phyloP scores from a whole-genome alignment of 257 asterid species.

The Plantago ovata region DNA sequence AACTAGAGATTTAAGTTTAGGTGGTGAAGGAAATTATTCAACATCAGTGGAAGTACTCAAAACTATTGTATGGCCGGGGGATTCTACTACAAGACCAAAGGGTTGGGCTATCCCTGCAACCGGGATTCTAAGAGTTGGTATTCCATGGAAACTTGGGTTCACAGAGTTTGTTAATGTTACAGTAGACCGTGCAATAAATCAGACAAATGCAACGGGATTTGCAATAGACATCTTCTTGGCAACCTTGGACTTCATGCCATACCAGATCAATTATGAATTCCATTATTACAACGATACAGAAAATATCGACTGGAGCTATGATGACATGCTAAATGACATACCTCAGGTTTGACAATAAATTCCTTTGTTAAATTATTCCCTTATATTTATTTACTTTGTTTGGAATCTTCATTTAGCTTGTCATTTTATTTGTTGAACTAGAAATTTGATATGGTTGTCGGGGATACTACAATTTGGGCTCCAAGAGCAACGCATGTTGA shows the following conservation, averaged over 20 bases:
- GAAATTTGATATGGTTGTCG: conserved; percentile 51
- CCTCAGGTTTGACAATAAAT: conserved; percentile 25
- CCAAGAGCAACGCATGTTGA: conserved; percentile 38
- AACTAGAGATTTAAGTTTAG: background rate
- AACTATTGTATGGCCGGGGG: conserved; percentile 46
- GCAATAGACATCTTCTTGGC: conserved; percentile 33
- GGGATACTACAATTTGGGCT: conserved; percentile 52
- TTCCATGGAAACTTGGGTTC: conserved; percentile 38
- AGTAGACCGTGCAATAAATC: conserved; percentile 19
- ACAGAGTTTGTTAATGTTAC: conserved; percentile 28
- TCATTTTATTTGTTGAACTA: conserved; percentile 10
- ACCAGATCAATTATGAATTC: conserved; percentile 22
- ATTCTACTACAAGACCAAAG: conserved; percentile 27
- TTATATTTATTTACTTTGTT: background rate
- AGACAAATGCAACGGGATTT: conserved; percentile 27
- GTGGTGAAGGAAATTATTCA: conserved; percentile 17
- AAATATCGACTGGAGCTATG: conserved; percentile 13
- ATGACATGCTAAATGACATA: conserved; percentile 16
- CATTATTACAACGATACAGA: background rate
- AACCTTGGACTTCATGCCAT: conserved; percentile 12
- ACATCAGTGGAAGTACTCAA: conserved; percentile 25
- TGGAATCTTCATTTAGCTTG: conserved; percentile 4
- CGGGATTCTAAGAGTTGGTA: conserved; percentile 27
- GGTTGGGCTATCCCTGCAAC: conserved; percentile 35
- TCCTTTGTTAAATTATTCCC: background rate